Base-by-base conservation (phyloP, 768 basidiomycete genomes). In the Hericium alpestre region DNA sequence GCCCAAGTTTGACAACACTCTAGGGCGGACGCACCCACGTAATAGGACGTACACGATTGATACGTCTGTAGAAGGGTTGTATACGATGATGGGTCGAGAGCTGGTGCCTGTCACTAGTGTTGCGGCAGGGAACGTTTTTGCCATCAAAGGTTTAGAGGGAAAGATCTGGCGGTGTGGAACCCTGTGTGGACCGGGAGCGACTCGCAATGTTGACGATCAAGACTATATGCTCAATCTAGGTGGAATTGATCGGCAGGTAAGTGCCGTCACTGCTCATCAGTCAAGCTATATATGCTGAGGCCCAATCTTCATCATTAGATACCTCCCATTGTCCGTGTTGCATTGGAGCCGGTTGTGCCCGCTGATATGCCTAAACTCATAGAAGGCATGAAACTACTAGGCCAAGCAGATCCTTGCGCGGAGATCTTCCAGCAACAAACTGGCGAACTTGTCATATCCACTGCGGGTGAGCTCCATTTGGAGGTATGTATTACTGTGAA, bases 61-160 rank as follows among this genome's bases (percentile, higher is more conserved):
- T 9, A 77, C 84, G 22, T 75, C 73, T n/a, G 81, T 94, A 13
- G 79, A 83, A 57, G 84, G 82, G 6, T 70, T 99, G 53, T 99
- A 97, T 70, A 80, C 88, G 51, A 97, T 99, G 92, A 98, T 99
- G 96, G 96, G 96, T 2, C 74, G 91, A 46, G 94, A 97, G 66
- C 76, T 99, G n/a, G 83, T 90, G 0, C 76, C 85, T 0, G 90
- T 95, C 2, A 76, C 88, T 20, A 76, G 75, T 58, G 93, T 98
- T 1, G 79, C 79, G 32, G 93, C 96, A 1, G 96, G 96, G 8
- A 94, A 95, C 66, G 89, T 94, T 4, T 98, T 97, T 61, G 96
- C 94, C 2, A 83, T 97, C 60, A 85, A 76, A 61, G 95, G 96
- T 0, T 70, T 98, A 56, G 90, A 90, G 64, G 90, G 93, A 1